Percentiles rank a stretch among this genome's conserved stretches.
Conservation (phyloP, 2,329 filamentous ascomycete genomes). For the Fusarium musae region DNA sequence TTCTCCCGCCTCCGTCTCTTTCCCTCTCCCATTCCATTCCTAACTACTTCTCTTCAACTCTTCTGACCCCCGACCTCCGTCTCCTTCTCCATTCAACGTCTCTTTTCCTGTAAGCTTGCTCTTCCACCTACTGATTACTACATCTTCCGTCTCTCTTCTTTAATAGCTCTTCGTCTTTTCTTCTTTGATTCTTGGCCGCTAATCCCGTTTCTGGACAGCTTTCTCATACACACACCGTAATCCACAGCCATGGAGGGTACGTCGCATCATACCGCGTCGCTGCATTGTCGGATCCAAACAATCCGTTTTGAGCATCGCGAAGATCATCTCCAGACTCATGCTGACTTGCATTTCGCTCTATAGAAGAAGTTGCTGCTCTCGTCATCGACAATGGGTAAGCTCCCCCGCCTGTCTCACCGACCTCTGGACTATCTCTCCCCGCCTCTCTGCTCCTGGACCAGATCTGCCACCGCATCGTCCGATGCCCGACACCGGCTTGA, state of each 20-base stretch:
- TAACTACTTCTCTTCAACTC: conserved; percentile 45
- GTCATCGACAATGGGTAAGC: conserved; percentile 99
- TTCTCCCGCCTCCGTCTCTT: conserved; percentile 42
- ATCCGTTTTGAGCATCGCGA: conserved; percentile 37
- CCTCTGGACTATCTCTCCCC: conserved; percentile 44
- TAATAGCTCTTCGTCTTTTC: conserved; percentile 35
- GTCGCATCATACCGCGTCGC: conserved; percentile 47
- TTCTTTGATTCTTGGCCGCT: conserved; percentile 40
- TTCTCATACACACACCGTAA: conserved; percentile 50
- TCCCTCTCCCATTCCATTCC: conserved; percentile 47
- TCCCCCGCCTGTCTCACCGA: conserved; percentile 54
- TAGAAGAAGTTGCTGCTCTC: conserved; percentile 99
- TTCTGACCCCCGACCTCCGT: conserved; percentile 43
- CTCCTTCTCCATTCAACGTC: conserved; percentile 49
- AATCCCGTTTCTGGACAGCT: conserved; percentile 49
- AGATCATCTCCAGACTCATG: conserved; percentile 38
- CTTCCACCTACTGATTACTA: conserved; percentile 20
- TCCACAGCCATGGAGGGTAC: conserved; percentile 68
- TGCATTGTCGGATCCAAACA: conserved; percentile 41
- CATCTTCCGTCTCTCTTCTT: conserved; percentile 37
- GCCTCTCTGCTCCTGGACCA: conserved; percentile 31
- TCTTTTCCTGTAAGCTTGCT: conserved; percentile 44
- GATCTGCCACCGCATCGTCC: conserved; percentile 40
- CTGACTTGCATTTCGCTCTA: conserved; percentile 59
- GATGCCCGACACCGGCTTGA: conserved; percentile 35